Evolutionary conservation across 2,329 filamentous ascomycete genomes (phyloP).

Genomic region (Fusarium goolgardi): DNA sequence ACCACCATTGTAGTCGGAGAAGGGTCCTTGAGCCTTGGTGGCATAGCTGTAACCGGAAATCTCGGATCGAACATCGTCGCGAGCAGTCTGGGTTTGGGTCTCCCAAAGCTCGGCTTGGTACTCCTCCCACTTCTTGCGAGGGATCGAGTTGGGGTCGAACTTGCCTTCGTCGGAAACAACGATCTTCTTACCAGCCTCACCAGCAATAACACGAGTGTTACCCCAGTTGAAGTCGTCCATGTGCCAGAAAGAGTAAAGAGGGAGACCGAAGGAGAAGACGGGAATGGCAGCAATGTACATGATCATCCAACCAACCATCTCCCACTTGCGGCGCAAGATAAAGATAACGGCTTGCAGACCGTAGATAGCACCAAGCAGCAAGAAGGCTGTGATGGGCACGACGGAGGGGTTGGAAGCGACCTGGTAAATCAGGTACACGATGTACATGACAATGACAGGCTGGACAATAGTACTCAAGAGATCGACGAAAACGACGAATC

Average conservation of each 20-base stretch:
- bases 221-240: slow-evolving; percentile 99
- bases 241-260: slow-evolving; percentile 97
- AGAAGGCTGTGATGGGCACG: slow-evolving; percentile 86
- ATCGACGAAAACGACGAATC: slow-evolving; percentile 96
- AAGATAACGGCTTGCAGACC: slow-evolving; percentile 98
- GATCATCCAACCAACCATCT: slow-evolving; percentile 99
- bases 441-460: slow-evolving; percentile 89
- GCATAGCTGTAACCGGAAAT: slow-evolving; percentile 94
- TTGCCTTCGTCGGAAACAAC: slow-evolving; percentile 97
- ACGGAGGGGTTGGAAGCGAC: slow-evolving; percentile 70
- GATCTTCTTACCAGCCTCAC: slow-evolving; percentile 91
- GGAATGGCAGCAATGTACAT: slow-evolving; percentile 93
- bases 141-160: slow-evolving; percentile 92
- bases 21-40: slow-evolving; percentile 77
- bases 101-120: slow-evolving; percentile 99
- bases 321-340: slow-evolving; percentile 96
- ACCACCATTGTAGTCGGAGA: slow-evolving; percentile 79
- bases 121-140: slow-evolving; percentile 99
- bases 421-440: slow-evolving; percentile 86
- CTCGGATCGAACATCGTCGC: slow-evolving; percentile 84
- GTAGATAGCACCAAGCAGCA: slow-evolving; percentile 94
- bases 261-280: slow-evolving; percentile 89
- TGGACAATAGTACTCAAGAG: slow-evolving; percentile 91
- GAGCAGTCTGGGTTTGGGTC: slow-evolving; percentile 86
- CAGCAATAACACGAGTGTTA: slow-evolving; percentile 96